Percentiles rank a stretch among this genome's conserved stretches.
phyloP scores from a whole-genome alignment of 495 filamentous ascomycete species.

The Saxophila tyrrhenica region DNA sequence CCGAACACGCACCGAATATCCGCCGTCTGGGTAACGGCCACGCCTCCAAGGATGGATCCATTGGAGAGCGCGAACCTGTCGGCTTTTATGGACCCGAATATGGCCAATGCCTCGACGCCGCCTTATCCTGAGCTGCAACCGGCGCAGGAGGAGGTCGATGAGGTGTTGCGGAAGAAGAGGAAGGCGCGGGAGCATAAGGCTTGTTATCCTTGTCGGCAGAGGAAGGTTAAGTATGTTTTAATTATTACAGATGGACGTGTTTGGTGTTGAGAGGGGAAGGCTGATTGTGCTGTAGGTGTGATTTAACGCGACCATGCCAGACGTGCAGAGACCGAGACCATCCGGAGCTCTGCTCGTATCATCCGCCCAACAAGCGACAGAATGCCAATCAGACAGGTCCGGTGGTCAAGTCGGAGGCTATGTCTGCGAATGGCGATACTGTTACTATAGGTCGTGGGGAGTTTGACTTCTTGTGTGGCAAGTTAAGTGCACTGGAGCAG shows the following conservation, averaged over 20 bases:
- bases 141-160: constrained; percentile 28
- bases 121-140: constrained; percentile 3
- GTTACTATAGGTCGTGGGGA: constrained; percentile 28
- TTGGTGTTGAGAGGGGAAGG: neutral
- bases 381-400: constrained; percentile 3
- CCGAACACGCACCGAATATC: neutral
- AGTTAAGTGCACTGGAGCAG: constrained; percentile 30
- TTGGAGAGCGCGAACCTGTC: neutral
- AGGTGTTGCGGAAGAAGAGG: constrained; percentile 31
- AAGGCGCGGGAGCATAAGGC: constrained; percentile 34
- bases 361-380: constrained; percentile 28
- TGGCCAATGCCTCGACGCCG: neutral
- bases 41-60: neutral
- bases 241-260: too few relatives aligned
- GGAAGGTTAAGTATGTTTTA: constrained; percentile 26
- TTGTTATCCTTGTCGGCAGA: constrained; percentile 33
- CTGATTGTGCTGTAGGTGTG: constrained; percentile 13
- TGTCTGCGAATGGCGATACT: constrained; percentile 8
- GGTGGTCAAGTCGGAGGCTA: constrained; percentile 15
- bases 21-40: neutral
- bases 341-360: constrained; percentile 33
- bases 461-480: constrained; percentile 29
- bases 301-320: constrained; percentile 18
- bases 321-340: constrained; percentile 28
- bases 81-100: constrained; percentile 15